These are phyloP conservation scores for Ephemerocybe angulata DNA, from an alignment of 768 basidiomycete genomes.

Conservation along the genomic window DNA sequence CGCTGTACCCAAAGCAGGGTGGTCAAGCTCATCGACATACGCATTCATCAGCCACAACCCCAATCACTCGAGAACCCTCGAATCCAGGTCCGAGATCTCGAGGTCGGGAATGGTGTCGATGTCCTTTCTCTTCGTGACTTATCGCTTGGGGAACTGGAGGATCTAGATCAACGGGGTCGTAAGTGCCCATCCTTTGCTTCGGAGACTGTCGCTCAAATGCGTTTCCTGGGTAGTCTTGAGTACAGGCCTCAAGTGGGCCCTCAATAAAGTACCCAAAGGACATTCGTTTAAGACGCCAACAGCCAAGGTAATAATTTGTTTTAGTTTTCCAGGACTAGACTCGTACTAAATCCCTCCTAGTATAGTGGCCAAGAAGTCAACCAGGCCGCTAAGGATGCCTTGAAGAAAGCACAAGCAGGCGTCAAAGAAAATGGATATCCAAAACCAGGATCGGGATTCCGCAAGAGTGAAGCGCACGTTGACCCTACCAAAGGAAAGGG, in stretches of 20 bases:
- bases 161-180: neutral
- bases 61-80: neutral
- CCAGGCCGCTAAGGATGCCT: constrained; percentile 4
- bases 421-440: constrained; percentile 3
- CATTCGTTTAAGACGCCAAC: neutral
- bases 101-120: neutral
- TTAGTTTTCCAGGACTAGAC: neutral
- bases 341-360: neutral
- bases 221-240: no score
- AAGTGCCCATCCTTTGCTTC: no score
- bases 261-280: neutral
- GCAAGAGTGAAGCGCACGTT: neutral
- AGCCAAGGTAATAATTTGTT: neutral
- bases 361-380: constrained; percentile 6
- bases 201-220: no score
- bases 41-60: no score
- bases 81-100: neutral
- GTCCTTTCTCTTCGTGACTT: neutral
- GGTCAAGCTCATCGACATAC: no score
- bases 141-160: neutral
- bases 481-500: constrained; percentile 8
- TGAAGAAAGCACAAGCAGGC: constrained; percentile 2
- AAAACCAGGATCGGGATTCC: constrained; percentile 6
- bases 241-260: neutral
- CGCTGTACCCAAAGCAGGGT: no score